Evolutionary conservation across 2,329 filamentous ascomycete genomes (phyloP).

Genomic region (Penicillium sp.): DNA sequence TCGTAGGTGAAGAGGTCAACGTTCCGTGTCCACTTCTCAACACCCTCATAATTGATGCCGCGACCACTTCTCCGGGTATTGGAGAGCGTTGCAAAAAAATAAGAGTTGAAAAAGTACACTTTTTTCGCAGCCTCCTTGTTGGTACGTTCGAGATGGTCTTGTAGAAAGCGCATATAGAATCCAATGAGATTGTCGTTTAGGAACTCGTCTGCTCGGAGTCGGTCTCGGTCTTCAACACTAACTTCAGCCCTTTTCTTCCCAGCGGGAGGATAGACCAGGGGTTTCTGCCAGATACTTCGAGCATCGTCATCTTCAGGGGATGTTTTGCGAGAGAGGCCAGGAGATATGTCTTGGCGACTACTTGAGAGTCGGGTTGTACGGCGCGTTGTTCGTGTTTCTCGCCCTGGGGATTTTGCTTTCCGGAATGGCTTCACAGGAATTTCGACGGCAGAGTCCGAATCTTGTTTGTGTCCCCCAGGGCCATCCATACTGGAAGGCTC

Average conservation of each 20-base stretch:
- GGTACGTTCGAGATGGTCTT: constrained; percentile 57
- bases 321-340: not conserved
- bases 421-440: constrained; percentile 33
- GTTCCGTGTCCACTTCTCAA: constrained; percentile 82
- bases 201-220: constrained; percentile 79
- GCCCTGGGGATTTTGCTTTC: constrained; percentile 7
- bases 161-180: constrained; percentile 77
- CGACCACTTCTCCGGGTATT: constrained; percentile 53
- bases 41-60: constrained; percentile 76
- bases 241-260: constrained; percentile 50
- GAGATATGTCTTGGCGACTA: not conserved
- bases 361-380: constrained; percentile 9
- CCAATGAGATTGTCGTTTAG: constrained; percentile 90
- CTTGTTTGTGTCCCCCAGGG: too few relatives aligned
- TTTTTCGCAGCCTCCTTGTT: constrained; percentile 58
- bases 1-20: constrained; percentile 82
- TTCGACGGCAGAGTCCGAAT: constrained; percentile 9
- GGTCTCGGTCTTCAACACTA: constrained; percentile 52
- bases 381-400: constrained; percentile 33
- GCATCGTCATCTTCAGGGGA: constrained; percentile 17
- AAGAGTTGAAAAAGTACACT: constrained; percentile 88
- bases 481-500: too few relatives aligned
- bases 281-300: constrained; percentile 33
- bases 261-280: constrained; percentile 45
- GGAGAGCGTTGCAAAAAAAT: constrained; percentile 79